phyloP scores from a whole-genome alignment of 139 green algal genomes.

The Chlamydomonas sphaeroides region DNA sequence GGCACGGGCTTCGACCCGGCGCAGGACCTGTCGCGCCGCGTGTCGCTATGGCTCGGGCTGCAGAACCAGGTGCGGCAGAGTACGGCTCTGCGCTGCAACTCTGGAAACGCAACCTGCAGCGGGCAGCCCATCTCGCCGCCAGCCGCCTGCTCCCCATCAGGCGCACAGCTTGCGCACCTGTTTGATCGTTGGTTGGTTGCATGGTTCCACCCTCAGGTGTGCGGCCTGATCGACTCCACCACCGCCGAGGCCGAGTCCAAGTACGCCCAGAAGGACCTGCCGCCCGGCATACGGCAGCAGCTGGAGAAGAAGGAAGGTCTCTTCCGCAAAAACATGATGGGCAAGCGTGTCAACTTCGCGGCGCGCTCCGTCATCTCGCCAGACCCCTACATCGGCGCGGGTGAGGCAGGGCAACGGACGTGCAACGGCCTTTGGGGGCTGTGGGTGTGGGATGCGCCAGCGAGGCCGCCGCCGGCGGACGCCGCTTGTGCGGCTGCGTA shows the following conservation, averaged over 20 bases:
- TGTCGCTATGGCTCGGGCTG: conserved; percentile 82
- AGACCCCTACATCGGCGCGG: conserved; percentile 88
- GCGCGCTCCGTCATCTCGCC: conserved; percentile 96
- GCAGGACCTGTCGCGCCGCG: conserved; percentile 54
- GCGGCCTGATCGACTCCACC: conserved; percentile 87
- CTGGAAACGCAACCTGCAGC: too few species aligned
- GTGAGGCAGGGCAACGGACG: neutral
- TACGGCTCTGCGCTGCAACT: too few species aligned
- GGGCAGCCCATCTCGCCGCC: too few species aligned
- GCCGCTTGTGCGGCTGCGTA: too few species aligned
- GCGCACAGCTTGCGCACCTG: too few species aligned
- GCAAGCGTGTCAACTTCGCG: conserved; percentile 98
- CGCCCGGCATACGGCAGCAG: conserved; percentile 77
- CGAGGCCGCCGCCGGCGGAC: too few species aligned
- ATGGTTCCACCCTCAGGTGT: too few species aligned
- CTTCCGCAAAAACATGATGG: conserved; percentile 99
- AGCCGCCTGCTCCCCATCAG: too few species aligned
- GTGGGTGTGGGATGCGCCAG: too few species aligned
- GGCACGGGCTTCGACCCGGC: neutral
- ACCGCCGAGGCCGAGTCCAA: conserved; percentile 62
- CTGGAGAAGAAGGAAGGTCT: conserved; percentile 97
- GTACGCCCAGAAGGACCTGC: neutral
- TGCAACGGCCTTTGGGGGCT: too few species aligned
- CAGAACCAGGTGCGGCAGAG: too few species aligned
- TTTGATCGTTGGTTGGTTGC: too few species aligned